phyloP scores from a whole-genome alignment of 2,329 filamentous ascomycete species.

The Madurella fahalii region DNA sequence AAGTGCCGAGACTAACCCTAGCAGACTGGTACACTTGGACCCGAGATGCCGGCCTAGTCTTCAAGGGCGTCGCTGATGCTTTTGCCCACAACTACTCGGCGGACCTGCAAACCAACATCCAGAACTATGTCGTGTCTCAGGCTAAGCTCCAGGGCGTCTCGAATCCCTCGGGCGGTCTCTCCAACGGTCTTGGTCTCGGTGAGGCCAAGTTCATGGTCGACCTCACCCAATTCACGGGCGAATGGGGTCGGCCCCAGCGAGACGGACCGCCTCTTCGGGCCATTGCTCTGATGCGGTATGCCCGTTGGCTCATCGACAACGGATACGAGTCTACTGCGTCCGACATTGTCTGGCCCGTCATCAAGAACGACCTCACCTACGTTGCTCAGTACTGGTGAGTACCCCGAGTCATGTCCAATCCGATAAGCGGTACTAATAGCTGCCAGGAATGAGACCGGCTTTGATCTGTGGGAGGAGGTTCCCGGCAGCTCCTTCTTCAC shows the following conservation, averaged over 20 bases:
- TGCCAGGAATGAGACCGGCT: slow-evolving; percentile 53
- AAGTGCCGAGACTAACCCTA: neutral
- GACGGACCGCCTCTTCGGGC: slow-evolving; percentile 76
- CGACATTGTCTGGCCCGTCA: slow-evolving; percentile 65
- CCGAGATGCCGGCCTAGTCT: slow-evolving; percentile 65
- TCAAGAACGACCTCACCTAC: slow-evolving; percentile 72
- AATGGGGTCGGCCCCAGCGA: slow-evolving; percentile 74
- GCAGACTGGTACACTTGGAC: slow-evolving; percentile 78
- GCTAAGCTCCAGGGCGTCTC: slow-evolving; percentile 61
- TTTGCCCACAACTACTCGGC: slow-evolving; percentile 57
- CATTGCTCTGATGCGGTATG: slow-evolving; percentile 67
- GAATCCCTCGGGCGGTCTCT: slow-evolving; percentile 62
- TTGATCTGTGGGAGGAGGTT: slow-evolving; percentile 83
- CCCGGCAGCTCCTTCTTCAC: slow-evolving; percentile 77
- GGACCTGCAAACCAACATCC: slow-evolving; percentile 55
- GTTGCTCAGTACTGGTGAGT: slow-evolving; percentile 65
- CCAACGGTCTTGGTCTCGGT: slow-evolving; percentile 53
- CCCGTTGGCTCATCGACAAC: slow-evolving; percentile 66
- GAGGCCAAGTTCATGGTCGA: slow-evolving; percentile 73
- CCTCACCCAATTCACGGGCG: slow-evolving; percentile 57
- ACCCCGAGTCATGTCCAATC: neutral
- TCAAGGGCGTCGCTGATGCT: slow-evolving; percentile 65
- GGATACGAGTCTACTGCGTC: slow-evolving; percentile 56
- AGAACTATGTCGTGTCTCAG: slow-evolving; percentile 65
- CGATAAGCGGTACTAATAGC: slow-evolving; percentile 2